Conservation (phyloP, 345 rosid genomes). For the Eucalyptus albens region DNA sequence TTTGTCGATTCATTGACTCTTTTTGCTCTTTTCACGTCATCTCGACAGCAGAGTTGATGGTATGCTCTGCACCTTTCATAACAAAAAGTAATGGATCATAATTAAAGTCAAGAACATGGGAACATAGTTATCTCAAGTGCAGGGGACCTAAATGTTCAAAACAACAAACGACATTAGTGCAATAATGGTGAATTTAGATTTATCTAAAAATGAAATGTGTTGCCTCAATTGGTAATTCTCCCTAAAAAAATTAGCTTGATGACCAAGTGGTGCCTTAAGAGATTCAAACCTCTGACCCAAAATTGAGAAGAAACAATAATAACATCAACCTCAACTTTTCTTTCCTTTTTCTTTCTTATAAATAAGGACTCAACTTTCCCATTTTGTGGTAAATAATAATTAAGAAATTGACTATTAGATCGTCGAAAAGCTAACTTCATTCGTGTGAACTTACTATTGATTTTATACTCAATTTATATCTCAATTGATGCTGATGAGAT, state of each 20-base stretch:
- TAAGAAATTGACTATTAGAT: not conserved
- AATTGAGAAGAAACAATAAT: not conserved
- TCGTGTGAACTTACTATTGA: no score
- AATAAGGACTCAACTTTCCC: no score
- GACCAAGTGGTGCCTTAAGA: not conserved
- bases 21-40: fast-evolving
- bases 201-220: no score
- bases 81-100: not conserved
- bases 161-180: not conserved
- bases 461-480: no score
- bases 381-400: no score
- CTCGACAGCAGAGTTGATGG: fast-evolving
- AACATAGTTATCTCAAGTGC: not conserved
- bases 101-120: not conserved
- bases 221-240: not conserved
- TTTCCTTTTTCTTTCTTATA: not conserved
- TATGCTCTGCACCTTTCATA: not conserved
- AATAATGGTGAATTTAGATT: no score
- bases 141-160: fast-evolving
- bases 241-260: not conserved
- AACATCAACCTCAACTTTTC: not conserved
- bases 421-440: not conserved
- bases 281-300: not conserved
- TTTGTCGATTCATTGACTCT: fast-evolving
- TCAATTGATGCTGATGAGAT: no score